Conservation (phyloP, 139 green algal genomes). For the Chlorella sorokiniana region DNA sequence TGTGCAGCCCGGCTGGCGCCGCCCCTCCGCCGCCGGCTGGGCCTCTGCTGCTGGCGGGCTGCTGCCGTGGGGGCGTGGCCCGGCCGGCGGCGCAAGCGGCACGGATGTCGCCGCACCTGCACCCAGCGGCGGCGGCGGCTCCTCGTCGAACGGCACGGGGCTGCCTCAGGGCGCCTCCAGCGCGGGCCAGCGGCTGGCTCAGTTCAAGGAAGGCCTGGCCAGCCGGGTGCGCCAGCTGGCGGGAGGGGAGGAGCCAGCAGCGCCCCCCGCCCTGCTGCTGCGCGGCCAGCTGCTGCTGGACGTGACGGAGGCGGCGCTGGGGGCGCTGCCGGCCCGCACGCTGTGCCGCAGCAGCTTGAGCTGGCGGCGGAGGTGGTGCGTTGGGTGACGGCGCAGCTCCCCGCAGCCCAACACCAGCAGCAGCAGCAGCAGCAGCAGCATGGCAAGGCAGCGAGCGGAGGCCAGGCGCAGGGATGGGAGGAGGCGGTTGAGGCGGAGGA, state of each 20-base stretch:
- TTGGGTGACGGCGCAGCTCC: not conserved
- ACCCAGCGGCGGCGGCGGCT: no score
- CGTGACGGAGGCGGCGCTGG: not conserved
- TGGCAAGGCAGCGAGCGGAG: not conserved
- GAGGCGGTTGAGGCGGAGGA: conserved; percentile 1
- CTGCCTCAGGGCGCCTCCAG: not conserved
- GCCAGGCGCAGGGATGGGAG: no score
- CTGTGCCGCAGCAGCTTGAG: not conserved
- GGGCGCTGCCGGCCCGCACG: not conserved
- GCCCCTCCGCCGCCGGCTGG: no score
- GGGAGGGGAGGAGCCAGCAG: not conserved
- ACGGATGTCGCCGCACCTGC: no score
- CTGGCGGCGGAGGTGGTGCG: not conserved
- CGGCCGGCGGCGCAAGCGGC: no score
- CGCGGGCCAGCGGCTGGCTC: not conserved
- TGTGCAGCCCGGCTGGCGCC: no score
- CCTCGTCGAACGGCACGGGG: no score
- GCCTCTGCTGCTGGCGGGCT: no score
- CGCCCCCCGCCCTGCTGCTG: not conserved
- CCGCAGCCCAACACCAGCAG: no score
- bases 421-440: not conserved
- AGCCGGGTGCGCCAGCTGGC: not conserved
- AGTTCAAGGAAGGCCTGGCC: no score
- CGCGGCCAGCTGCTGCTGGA: conserved; percentile 20
- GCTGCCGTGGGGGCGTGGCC: no score